Evolutionary conservation across 139 green algal genomes (phyloP).

Genomic region (Eudorina sp.): DNA sequence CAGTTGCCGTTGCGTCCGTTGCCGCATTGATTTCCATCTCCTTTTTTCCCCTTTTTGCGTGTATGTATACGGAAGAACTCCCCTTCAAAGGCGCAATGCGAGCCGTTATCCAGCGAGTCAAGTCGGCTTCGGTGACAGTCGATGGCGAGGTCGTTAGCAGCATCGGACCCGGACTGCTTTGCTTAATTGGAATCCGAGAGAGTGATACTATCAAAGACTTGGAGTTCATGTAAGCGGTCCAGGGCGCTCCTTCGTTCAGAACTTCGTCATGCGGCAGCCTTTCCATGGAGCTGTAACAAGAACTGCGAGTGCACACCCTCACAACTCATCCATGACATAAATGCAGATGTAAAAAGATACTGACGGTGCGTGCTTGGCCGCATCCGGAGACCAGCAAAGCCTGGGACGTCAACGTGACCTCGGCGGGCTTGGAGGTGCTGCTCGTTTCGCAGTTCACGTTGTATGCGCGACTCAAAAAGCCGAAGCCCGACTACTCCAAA

Average conservation of each 20-base stretch:
- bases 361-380: slow-evolving; percentile 46
- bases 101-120: slow-evolving; percentile 55
- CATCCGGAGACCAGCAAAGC: slow-evolving; percentile 1
- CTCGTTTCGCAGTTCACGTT: slow-evolving; percentile 43
- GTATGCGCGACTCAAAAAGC: slow-evolving; percentile 55
- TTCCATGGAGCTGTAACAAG: too few species aligned
- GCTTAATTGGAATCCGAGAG: slow-evolving; percentile 51
- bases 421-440: neutral
- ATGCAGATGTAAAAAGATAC: slow-evolving; percentile 60
- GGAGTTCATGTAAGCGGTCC: slow-evolving; percentile 48
- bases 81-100: too few species aligned
- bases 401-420: slow-evolving; percentile 11
- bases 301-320: too few species aligned
- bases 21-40: too few species aligned
- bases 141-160: slow-evolving; percentile 48
- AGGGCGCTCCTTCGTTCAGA: too few species aligned
- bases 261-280: too few species aligned
- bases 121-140: slow-evolving; percentile 39
- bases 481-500: slow-evolving; percentile 58
- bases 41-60: too few species aligned
- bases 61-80: too few species aligned
- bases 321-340: too few species aligned
- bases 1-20: too few species aligned
- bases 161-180: slow-evolving; percentile 51
- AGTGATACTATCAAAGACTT: slow-evolving; percentile 46